Percentiles rank a stretch among this genome's conserved stretches.
These are phyloP conservation scores for Tardiomyces depauwii DNA, from an alignment of 1,139 yeast genomes.

Conservation along the genomic window DNA sequence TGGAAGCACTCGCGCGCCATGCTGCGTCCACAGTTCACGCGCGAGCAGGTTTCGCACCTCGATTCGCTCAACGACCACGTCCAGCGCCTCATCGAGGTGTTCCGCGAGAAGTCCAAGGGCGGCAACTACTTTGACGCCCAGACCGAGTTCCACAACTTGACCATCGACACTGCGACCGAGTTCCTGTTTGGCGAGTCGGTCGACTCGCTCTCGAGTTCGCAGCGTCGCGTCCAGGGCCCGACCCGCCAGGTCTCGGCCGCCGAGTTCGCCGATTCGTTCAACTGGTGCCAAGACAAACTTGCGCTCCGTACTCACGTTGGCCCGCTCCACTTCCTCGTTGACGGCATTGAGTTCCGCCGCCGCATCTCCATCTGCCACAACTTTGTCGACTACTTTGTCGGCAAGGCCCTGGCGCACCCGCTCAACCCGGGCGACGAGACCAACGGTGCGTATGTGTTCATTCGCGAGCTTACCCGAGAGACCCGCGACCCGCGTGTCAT, in stretches of 20 bases:
- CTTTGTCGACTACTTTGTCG: conserved; percentile 24
- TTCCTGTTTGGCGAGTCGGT: conserved; percentile 35
- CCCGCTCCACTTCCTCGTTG: conserved; percentile 30
- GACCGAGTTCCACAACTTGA: conserved; percentile 36
- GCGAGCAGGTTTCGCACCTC: conserved; percentile 44
- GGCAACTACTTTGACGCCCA: conserved; percentile 35
- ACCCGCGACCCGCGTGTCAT: conserved; percentile 36
- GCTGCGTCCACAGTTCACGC: conserved; percentile 47
- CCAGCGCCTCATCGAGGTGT: conserved; percentile 28
- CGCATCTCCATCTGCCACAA: conserved; percentile 16
- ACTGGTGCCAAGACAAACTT: conserved; percentile 28
- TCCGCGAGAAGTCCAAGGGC: conserved; percentile 6
- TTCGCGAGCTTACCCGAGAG: conserved; percentile 38
- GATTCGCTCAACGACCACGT: conserved; percentile 37
- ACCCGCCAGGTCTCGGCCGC: conserved; percentile 12
- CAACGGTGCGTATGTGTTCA: conserved; percentile 28
- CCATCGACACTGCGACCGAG: conserved; percentile 47
- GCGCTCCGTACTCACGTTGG: conserved; percentile 30
- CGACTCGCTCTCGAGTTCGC: conserved; percentile 8
- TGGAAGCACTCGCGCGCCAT: conserved; percentile 49
- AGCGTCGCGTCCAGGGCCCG: conserved; percentile 9
- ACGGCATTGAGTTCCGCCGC: conserved; percentile 25
- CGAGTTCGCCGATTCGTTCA: conserved; percentile 37
- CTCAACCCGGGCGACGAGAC: conserved; percentile 1
- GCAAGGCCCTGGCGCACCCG: conserved; percentile 11